Evolutionary conservation across 2,329 filamentous ascomycete genomes (phyloP), one percentile per base, ranked within the genome.

Genomic region (Chrysosporium queenslandicum): DNA sequence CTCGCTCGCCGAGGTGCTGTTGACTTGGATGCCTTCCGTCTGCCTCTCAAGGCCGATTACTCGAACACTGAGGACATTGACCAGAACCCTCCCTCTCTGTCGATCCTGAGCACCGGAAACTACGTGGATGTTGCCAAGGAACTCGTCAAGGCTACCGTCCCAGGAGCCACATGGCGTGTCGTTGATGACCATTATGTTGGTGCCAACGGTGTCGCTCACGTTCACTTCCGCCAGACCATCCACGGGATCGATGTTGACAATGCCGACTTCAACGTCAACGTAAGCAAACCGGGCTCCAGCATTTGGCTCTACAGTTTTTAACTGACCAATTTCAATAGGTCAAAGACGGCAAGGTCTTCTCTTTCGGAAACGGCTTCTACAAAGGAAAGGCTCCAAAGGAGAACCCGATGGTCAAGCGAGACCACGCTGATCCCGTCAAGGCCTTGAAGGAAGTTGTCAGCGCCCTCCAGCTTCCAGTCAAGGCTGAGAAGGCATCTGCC

Each of bases 181-280:
- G 51, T 56, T 32, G 29, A 51, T 20, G 54, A 56, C 47, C 54
- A 56, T 30, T 56, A 56, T 29, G 50, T 56, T 27, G 54, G 54
- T 18, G 40, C 21, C 42, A 56, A 56, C 34, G 54, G 54, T 25
- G 46, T 56, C n/a, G 54, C 41, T 16, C 54, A 56, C n/a, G 51
- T 56, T 27, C 32, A 52, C 47, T 52, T 56, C 51, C 46, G 48
- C 46, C 54, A 56, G 43, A 56, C 54, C 12, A 21, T 47, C 34
- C 51, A 56, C 21, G 54, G 51, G 1, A 20, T 56, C 18, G 54
- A 56, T 21, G 36, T 56, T 20, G 54, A 53, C 42, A 56, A 56
- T 36, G 51, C 51, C 30, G 54, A 56, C 29, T 53, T 56, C 51
- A 56, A 56, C 51, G 51, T 56, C 29, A 56, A 56, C 47, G 54